These are phyloP conservation scores for Pleurotus eryngii DNA, from an alignment of 768 basidiomycete species.

Conservation along the genomic window DNA sequence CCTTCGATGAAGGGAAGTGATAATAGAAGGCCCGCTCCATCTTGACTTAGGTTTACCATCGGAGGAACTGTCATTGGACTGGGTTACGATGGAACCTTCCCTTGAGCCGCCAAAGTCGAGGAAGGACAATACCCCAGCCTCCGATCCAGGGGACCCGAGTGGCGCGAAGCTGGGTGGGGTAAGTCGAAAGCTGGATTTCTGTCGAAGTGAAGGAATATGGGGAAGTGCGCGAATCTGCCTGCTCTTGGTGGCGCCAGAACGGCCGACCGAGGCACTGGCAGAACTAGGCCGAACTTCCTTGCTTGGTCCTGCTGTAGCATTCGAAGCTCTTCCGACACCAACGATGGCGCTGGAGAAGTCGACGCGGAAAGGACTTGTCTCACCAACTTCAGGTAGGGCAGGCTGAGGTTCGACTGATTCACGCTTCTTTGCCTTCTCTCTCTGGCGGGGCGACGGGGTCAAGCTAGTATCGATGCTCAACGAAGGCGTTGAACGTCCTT, in stretches of 20 bases:
- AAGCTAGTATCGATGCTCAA: neutral
- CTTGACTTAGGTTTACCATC: conserved; percentile 27
- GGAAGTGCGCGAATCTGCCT: conserved; percentile 6
- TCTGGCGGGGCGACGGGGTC: neutral
- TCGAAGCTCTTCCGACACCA: conserved; percentile 9
- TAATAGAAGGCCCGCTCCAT: conserved; percentile 36
- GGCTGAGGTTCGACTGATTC: conserved; percentile 10
- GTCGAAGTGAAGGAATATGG: neutral
- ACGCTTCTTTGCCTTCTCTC: neutral
- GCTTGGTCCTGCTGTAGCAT: conserved; percentile 8
- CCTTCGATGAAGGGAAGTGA: conserved; percentile 21
- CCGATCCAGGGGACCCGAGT: conserved; percentile 6
- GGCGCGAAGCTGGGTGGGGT: conserved; percentile 5
- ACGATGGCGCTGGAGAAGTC: conserved; percentile 29
- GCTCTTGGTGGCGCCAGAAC: neutral
- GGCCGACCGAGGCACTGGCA: neutral
- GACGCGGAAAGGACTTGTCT: conserved; percentile 45
- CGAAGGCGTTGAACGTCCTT: neutral
- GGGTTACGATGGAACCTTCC: conserved; percentile 23
- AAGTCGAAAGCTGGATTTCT: conserved; percentile 1
- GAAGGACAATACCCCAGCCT: conserved; percentile 26
- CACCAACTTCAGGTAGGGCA: conserved; percentile 31
- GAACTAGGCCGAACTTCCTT: neutral
- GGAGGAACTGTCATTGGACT: conserved; percentile 18
- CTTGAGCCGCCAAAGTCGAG: conserved; percentile 34